Percentiles rank a stretch among this genome's conserved stretches.
phyloP scores from a whole-genome alignment of 2,329 filamentous ascomycete genomes.

The Penicillium sp. region DNA sequence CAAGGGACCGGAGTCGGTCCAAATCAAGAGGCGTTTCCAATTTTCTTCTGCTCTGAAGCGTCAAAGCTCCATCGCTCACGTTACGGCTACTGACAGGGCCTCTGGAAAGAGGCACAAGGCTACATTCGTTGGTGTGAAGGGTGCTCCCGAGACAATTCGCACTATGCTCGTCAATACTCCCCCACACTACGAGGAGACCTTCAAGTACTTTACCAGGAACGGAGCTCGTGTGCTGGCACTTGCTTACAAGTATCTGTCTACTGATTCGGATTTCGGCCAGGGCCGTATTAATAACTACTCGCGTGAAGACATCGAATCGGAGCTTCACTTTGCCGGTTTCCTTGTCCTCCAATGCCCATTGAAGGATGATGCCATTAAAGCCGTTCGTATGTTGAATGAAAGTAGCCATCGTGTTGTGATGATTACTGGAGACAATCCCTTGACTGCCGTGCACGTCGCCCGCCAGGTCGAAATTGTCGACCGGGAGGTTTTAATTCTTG shows the following conservation, averaged over 20 bases:
- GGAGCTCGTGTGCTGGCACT: slow-evolving; percentile 91
- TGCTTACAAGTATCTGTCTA: slow-evolving; percentile 85
- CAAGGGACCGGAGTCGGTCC: slow-evolving; percentile 65
- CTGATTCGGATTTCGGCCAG: slow-evolving; percentile 75
- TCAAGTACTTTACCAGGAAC: slow-evolving; percentile 95
- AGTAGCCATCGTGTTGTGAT: slow-evolving; percentile 98
- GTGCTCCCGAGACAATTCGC: slow-evolving; percentile 93
- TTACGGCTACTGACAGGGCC: slow-evolving; percentile 66
- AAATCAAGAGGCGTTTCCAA: slow-evolving; percentile 95
- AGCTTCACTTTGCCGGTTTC: slow-evolving; percentile 88
- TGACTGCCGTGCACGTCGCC: slow-evolving; percentile 94
- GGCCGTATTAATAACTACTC: slow-evolving; percentile 88
- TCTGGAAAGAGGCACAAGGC: slow-evolving; percentile 73
- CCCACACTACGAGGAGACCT: slow-evolving; percentile 91
- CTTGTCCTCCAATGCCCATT: slow-evolving; percentile 91
- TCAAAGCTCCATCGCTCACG: slow-evolving; percentile 87
- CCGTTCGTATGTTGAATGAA: slow-evolving; percentile 96
- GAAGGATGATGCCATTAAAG: slow-evolving; percentile 91
- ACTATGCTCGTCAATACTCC: slow-evolving; percentile 84
- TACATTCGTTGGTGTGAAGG: slow-evolving; percentile 94
- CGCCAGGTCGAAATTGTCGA: slow-evolving; percentile 96
- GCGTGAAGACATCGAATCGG: slow-evolving; percentile 83
- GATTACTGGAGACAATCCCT: slow-evolving; percentile 97
- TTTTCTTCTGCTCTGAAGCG: slow-evolving; percentile 96
- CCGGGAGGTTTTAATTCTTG: slow-evolving; percentile 87